Percentiles rank a stretch among this genome's conserved stretches.
Evolutionary conservation across 2,329 filamentous ascomycete genomes (phyloP).

Genomic region (Fusarium robinianum): DNA sequence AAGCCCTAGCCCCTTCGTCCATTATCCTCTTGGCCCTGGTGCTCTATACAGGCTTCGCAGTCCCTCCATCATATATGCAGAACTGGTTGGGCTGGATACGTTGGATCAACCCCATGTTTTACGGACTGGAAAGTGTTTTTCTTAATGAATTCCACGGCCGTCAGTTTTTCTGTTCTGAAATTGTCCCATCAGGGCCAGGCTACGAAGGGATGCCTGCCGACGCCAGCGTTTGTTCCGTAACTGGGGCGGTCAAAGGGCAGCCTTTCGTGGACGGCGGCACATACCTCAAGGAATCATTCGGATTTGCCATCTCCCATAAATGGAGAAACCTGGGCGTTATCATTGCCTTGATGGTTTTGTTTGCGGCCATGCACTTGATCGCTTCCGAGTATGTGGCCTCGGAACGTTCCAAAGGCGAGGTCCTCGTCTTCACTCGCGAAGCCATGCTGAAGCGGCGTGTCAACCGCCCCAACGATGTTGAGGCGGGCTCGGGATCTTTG

Average conservation of each 20-base stretch:
- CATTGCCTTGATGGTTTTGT: conserved; percentile 19
- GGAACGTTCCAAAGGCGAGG: conserved; percentile 30
- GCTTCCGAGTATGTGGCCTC: conserved; percentile 28
- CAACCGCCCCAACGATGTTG: neutral
- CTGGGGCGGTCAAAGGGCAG: conserved; percentile 2
- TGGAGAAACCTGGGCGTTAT: conserved; percentile 29
- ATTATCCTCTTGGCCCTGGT: conserved; percentile 44
- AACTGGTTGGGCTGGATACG: conserved; percentile 58
- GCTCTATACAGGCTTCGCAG: conserved; percentile 55
- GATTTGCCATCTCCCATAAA: conserved; percentile 11
- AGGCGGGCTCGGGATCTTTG: too few relatives aligned
- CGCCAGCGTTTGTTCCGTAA: conserved; percentile 4
- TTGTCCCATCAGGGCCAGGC: conserved; percentile 33
- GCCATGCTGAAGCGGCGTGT: neutral
- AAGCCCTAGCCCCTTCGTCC: conserved; percentile 31
- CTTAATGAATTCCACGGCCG: conserved; percentile 62
- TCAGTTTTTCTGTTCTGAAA: conserved; percentile 51
- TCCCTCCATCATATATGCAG: conserved; percentile 52
- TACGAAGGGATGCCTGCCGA: conserved; percentile 18
- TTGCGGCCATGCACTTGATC: conserved; percentile 22
- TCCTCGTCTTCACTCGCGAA: conserved; percentile 24
- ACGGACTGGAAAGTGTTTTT: conserved; percentile 66
- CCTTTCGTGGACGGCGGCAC: conserved; percentile 8
- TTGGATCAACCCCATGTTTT: conserved; percentile 67
- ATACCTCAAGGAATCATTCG: conserved; percentile 18